Base-by-base conservation (phyloP, 192 early-diverging fungal genomes). In the Entomortierella lignicola region DNA sequence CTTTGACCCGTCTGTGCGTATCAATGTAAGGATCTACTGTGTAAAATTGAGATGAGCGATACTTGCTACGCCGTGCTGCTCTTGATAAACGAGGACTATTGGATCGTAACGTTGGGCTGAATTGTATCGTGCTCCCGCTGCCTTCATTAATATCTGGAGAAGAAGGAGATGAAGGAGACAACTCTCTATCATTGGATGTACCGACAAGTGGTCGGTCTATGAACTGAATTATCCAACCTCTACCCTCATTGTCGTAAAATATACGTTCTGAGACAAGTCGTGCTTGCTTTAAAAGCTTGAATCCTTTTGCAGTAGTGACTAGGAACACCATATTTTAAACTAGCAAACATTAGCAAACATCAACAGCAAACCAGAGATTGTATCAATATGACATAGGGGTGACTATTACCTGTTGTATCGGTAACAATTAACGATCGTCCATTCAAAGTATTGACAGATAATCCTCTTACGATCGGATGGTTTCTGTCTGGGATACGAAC, bases 271-370 rank as follows among this genome's bases (percentile, higher is more conserved):
- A 68, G 32, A 77, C 66, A 12, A 77, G 73, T 11, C 73, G 60
- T 13, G 73, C 73, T 37, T 77, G 73, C 54, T 69, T 68, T 23
- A 77, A 29, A 4, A 69, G 60, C 30, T 69, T 77, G 61, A 77
- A 77, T 57, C 73, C 73, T 26, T 77, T 77, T 20, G 73, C 73
- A 4, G 73, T 77, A 4, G 73, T 77, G 10, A 77, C 73, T 77
- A 66, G 8, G n/a, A n/a, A 12, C n/a, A 43, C 15, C 27, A 44
- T 34, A 17, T 1, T 10, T 43, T 2, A 47, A 20, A 20, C 2
- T 15, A 12, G 17, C 2, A 12, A 47, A 15, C 12, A 47, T 47
- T 15, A 20, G 20, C 44, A 47, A 42, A n/a, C n/a, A n/a, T n/a
- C n/a, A n/a, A n/a, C n/a, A n/a, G n/a, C n/a, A n/a, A n/a, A n/a